Conservation (phyloP, 441 rosid genomes). For the Pelargonium cotyledonis region DNA sequence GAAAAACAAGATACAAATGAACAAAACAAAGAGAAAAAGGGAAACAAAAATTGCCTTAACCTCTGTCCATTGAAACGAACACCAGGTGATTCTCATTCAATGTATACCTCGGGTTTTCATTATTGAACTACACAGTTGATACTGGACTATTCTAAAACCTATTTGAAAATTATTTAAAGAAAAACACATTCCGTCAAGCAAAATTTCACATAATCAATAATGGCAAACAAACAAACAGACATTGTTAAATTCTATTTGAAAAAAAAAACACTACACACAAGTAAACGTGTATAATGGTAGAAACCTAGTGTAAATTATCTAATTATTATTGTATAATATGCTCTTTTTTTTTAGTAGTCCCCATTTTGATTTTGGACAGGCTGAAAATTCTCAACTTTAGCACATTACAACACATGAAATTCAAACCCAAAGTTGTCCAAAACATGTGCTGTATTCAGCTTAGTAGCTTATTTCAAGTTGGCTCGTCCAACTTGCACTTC, state of each 20-base stretch:
- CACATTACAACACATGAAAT: background rate
- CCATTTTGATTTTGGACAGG: background rate
- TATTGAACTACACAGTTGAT: background rate
- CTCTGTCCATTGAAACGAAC: too few species aligned
- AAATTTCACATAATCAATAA: background rate
- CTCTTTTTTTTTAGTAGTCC: background rate
- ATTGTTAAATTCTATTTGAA: background rate
- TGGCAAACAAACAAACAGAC: background rate
- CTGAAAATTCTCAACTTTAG: background rate
- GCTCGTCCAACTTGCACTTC: background rate
- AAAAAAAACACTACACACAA: too few species aligned
- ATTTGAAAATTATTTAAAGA: background rate
- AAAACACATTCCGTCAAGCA: background rate
- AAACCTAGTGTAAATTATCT: too few species aligned
- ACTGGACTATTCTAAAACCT: too few species aligned
- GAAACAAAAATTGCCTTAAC: too few species aligned
- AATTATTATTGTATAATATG: background rate
- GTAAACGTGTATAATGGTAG: too few species aligned
- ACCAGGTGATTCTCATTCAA: too few species aligned
- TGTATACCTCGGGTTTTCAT: background rate
- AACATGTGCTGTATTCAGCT: background rate
- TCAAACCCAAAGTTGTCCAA: constrained; percentile 2
- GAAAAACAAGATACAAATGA: background rate
- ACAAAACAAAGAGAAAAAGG: background rate
- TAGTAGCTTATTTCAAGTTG: background rate